Evolutionary conservation across 805 yeast species (phyloP).

Genomic region (Candida coquimbonensis): DNA sequence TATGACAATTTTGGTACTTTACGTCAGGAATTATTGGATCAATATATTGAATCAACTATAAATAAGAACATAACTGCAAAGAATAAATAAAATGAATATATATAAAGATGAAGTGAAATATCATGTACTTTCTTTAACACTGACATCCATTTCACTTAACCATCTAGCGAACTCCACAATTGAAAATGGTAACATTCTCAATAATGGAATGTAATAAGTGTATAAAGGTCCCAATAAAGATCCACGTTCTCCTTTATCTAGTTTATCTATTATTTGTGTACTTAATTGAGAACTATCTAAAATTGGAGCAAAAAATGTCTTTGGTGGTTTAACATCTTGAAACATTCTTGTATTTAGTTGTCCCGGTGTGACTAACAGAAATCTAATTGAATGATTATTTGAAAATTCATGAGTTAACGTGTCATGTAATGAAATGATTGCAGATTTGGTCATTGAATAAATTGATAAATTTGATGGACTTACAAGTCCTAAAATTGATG

Average conservation of each 20-base stretch:
- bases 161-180: conserved; percentile 34
- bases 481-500: conserved; percentile 73
- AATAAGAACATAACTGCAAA: conserved; percentile 1
- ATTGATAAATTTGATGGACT: conserved; percentile 72
- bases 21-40: conserved; percentile 32
- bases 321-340: conserved; percentile 68
- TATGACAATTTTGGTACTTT: conserved; percentile 37
- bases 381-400: conserved; percentile 46
- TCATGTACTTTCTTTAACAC: conserved; percentile 8
- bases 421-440: conserved; percentile 77
- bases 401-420: conserved; percentile 65
- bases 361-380: conserved; percentile 76
- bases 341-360: conserved; percentile 76
- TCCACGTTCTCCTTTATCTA: conserved; percentile 61
- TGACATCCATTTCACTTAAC: conserved; percentile 60
- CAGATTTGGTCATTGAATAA: conserved; percentile 86
- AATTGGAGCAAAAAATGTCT: conserved; percentile 70
- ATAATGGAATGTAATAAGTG: conserved; percentile 59
- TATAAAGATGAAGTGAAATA: background rate
- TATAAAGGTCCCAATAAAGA: conserved; percentile 68
- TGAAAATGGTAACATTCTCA: conserved; percentile 65
- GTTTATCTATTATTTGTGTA: conserved; percentile 40
- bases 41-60: conserved; percentile 31
- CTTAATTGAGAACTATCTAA: conserved; percentile 58
- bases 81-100: background rate